These are phyloP conservation scores for Trichophaea hybrida DNA, from an alignment of 2,329 filamentous ascomycete species.

Conservation along the genomic window DNA sequence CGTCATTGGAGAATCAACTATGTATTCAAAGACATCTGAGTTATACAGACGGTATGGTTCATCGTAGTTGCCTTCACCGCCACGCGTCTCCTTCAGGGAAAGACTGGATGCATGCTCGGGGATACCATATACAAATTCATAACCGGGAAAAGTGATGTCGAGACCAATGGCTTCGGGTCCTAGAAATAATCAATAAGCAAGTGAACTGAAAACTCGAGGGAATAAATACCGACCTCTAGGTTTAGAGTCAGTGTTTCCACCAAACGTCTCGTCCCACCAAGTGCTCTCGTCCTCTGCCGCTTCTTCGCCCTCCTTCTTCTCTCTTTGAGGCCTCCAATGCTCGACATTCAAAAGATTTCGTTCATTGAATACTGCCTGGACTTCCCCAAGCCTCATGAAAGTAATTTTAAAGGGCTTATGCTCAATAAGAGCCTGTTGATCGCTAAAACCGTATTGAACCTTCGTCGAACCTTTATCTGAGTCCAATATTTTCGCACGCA, in stretches of 20 bases:
- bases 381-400: constrained; percentile 68
- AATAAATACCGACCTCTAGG: constrained; percentile 40
- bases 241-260: constrained; percentile 88
- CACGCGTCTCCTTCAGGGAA: constrained; percentile 78
- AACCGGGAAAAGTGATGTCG: constrained; percentile 84
- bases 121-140: constrained; percentile 85
- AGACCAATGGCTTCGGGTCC: constrained; percentile 84
- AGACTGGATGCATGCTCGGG: constrained; percentile 82
- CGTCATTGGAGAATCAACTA: constrained; percentile 95
- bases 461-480: constrained; percentile 51
- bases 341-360: constrained; percentile 84
- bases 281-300: constrained; percentile 42
- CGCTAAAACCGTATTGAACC: constrained; percentile 61
- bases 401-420: constrained; percentile 73
- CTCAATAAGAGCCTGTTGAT: constrained; percentile 66
- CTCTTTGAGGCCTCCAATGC: constrained; percentile 66
- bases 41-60: constrained; percentile 95
- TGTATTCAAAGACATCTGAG: constrained; percentile 93
- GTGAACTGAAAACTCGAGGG: not conserved
- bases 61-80: constrained; percentile 66
- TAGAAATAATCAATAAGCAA: constrained; percentile 9
- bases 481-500: constrained; percentile 51
- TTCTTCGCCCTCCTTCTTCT: constrained; percentile 39
- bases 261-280: constrained; percentile 96
- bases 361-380: constrained; percentile 78